Percentiles rank a stretch among this genome's conserved stretches.
These are phyloP conservation scores for Russula emetica DNA, from an alignment of 768 basidiomycete species.

Conservation along the genomic window DNA sequence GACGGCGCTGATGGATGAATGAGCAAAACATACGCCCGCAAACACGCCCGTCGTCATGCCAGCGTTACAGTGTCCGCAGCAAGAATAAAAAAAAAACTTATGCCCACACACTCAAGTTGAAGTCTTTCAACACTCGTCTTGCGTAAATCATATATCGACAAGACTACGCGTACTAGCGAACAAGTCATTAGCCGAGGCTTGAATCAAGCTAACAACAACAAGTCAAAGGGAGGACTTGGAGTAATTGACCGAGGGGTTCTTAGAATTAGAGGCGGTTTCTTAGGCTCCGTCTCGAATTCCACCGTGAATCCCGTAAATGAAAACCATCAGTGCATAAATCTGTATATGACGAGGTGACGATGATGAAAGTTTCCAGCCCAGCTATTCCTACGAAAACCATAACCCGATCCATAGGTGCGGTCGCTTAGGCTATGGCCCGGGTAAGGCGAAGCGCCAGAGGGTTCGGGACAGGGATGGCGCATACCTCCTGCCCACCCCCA, in stretches of 20 bases:
- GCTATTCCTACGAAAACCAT: neutral
- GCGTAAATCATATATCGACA: constrained; percentile 19
- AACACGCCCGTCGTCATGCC: no score
- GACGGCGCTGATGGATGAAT: no score
- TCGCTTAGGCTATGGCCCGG: no score
- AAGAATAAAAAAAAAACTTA: no score
- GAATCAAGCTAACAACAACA: neutral
- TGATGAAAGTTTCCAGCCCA: neutral
- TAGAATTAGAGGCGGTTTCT: neutral
- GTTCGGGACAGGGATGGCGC: no score
- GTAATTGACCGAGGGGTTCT: constrained; percentile 12
- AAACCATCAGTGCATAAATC: neutral
- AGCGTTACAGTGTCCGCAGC: no score
- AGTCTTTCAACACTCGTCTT: neutral
- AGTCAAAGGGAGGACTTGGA: constrained; percentile 16
- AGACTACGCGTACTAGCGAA: constrained; percentile 18
- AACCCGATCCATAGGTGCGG: neutral
- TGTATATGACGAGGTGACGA: neutral
- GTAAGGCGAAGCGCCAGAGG: no score
- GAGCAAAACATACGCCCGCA: no score
- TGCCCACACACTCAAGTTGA: neutral
- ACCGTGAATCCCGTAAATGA: neutral
- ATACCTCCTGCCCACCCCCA: no score
- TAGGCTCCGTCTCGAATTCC: neutral
- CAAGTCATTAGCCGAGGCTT: constrained; percentile 5